Base-by-base conservation (phyloP, 192 early-diverging fungal genomes). In the Entomortierella lignicola region DNA sequence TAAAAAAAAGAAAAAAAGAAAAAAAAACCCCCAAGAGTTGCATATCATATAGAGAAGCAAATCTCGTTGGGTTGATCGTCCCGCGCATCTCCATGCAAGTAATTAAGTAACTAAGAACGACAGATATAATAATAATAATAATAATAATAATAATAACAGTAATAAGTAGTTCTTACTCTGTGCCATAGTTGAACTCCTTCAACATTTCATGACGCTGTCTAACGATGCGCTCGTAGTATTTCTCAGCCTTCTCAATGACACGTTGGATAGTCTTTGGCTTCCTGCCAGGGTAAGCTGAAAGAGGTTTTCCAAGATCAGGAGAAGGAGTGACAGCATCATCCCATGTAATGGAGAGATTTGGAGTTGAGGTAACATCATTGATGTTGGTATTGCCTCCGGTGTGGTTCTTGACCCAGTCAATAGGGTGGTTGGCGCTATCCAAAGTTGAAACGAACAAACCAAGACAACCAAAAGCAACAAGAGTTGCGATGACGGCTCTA, bases 371-470 rank as follows among this genome's bases (percentile, higher is more conserved):
- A 29, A 48, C 44, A 3, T 48, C 2, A 21, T 21, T n/a, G 55
- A 37, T 41, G 48, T 65, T 59, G 62, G 30, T 52, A 18, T 59
- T 52, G 27, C 29, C 56, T 55, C 29, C 47, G 20, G 43, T 52
- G n/a, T 23, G 18, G 30, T 55, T 61, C 29, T 32, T 63, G 41
- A 47, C 44, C 66, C 55, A 69, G 29, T 48, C 32, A n/a, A 69
- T 60, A 37, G 43, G 31, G 50, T 50, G 48, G 32, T 18, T 47
- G 15, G 20, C 31, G 47, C 34, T 61, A 42, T 71, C 69, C 34
- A 71, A n/a, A 23, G 69, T 71, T 4, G 69, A 71, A 30, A 71
- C 25, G 32, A 71, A 55, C 30, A 71, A 52, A 48, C 69, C 53
- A 25, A 71, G 60, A 34, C 58, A 60, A 32, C 60, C 69, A 23